phyloP scores from a whole-genome alignment of 352 stramenopile species.

The Globisporangium echinulatum region DNA sequence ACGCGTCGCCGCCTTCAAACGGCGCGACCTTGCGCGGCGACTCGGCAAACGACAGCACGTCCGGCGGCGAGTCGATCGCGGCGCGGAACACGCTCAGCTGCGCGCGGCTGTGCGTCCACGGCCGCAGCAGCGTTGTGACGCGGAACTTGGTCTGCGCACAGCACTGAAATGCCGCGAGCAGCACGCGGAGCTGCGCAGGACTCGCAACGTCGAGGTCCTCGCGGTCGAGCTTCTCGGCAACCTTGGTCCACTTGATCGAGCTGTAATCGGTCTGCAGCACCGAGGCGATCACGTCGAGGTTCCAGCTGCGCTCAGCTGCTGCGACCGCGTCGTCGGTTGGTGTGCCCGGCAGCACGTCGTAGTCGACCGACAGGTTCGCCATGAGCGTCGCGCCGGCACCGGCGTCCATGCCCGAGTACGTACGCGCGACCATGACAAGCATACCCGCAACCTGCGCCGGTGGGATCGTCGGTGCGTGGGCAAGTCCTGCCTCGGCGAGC shows the following conservation, averaged over 20 bases:
- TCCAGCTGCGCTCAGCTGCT: slow-evolving; percentile 31
- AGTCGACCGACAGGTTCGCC: slow-evolving; percentile 76
- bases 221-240: slow-evolving; percentile 79
- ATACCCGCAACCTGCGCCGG: slow-evolving; percentile 84
- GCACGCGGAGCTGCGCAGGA: slow-evolving; percentile 51
- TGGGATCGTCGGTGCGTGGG: slow-evolving; percentile 76
- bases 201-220: slow-evolving; percentile 66
- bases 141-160: slow-evolving; percentile 81
- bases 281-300: slow-evolving; percentile 82
- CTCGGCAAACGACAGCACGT: slow-evolving; percentile 77
- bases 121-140: slow-evolving; percentile 55
- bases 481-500: slow-evolving; percentile 72
- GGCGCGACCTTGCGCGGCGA: slow-evolving; percentile 74
- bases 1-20: slow-evolving; percentile 84
- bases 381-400: slow-evolving; percentile 72
- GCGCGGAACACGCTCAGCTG: slow-evolving; percentile 75
- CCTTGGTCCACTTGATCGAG: slow-evolving; percentile 84
- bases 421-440: slow-evolving; percentile 83
- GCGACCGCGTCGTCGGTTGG: slow-evolving; percentile 19
- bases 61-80: slow-evolving; percentile 69
- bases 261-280: slow-evolving; percentile 80
- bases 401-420: slow-evolving; percentile 58
- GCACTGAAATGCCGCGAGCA: slow-evolving; percentile 75
- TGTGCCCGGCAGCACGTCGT: slow-evolving; percentile 23
- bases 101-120: slow-evolving; percentile 74